phyloP scores from a whole-genome alignment of 2,329 filamentous ascomycete species.

The Parasarocladium wereldwijsianum region DNA sequence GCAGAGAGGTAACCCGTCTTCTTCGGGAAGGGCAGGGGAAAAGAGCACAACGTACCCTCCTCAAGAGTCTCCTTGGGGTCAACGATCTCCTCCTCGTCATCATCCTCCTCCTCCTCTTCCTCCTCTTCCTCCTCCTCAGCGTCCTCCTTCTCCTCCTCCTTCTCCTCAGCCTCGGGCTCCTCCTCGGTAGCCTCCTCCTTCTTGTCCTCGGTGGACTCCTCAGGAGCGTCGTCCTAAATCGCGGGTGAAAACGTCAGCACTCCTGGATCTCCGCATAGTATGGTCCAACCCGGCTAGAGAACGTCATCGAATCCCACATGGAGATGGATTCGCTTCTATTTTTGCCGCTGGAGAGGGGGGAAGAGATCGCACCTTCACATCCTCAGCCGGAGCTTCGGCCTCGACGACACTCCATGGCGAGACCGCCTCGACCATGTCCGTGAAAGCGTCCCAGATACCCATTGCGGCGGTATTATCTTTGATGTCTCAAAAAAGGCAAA shows the following conservation, averaged over 20 bases:
- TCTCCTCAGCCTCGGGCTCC: conserved; percentile 31
- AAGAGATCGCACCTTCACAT: conserved; percentile 34
- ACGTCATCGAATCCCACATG: too few relatives aligned
- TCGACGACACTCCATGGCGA: conserved; percentile 50
- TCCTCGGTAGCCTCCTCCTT: conserved; percentile 19
- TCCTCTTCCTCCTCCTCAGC: conserved; percentile 40
- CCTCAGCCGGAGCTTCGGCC: conserved; percentile 50
- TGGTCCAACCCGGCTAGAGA: conserved; percentile 5
- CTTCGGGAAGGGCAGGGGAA: conserved; percentile 2
- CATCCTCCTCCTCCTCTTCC: conserved; percentile 54
- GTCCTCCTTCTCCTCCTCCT: conserved; percentile 31
- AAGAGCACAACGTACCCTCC: conserved; percentile 57
- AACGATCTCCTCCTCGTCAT: conserved; percentile 69
- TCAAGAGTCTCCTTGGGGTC: conserved; percentile 82
- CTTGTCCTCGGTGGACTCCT: conserved; percentile 13
- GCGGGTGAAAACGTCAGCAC: too few relatives aligned
- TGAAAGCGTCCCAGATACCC: conserved; percentile 53
- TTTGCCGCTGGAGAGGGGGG: conserved; percentile 3
- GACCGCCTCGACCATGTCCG: conserved; percentile 49
- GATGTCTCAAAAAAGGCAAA: too few relatives aligned
- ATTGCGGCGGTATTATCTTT: conserved; percentile 27
- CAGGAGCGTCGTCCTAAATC: conserved; percentile 29
- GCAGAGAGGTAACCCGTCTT: neutral
- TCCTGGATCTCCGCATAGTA: too few relatives aligned
- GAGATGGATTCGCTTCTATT: neutral